Evolutionary conservation across 306 rosid genomes (phyloP).

Genomic region (Cercis canadensis): DNA sequence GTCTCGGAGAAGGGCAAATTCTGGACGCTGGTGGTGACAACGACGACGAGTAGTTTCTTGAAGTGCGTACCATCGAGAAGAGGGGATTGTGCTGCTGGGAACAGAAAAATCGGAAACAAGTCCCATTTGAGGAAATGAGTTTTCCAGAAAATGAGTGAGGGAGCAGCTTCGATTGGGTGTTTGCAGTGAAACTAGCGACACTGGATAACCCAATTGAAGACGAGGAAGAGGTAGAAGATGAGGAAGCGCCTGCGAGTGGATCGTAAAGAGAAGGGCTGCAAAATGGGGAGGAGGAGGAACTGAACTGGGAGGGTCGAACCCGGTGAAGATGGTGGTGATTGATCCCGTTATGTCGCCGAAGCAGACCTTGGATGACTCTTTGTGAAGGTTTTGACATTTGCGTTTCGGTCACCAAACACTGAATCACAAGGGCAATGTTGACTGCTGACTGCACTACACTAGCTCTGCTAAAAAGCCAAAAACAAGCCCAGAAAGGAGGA

Average conservation of each 20-base stretch:
- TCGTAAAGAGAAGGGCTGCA: constrained; percentile 34
- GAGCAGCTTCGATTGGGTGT: constrained; percentile 24
- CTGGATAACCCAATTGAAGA: not conserved
- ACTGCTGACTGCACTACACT: not conserved
- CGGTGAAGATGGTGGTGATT: constrained; percentile 31
- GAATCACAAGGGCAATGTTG: too few species aligned
- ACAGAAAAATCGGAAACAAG: constrained; percentile 9
- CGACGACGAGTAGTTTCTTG: not conserved
- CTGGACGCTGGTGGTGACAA: not conserved
- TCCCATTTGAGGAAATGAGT: constrained; percentile 40
- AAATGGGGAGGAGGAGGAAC: constrained; percentile 1
- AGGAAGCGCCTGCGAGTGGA: constrained; percentile 12
- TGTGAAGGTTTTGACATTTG: constrained; percentile 33
- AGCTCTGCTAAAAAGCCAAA: not conserved
- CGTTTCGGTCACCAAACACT: constrained; percentile 10
- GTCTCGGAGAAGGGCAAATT: not conserved
- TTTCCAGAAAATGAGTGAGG: constrained; percentile 24
- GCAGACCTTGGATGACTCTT: constrained; percentile 56
- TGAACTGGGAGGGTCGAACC: not conserved
- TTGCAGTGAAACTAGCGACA: not conserved
- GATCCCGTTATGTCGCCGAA: constrained; percentile 44
- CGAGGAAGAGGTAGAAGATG: constrained; percentile 28
- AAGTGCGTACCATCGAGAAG: constrained; percentile 3
- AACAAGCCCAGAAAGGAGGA: not conserved
- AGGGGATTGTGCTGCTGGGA: constrained; percentile 11